Percentiles rank a stretch among this genome's conserved stretches.
These are phyloP conservation scores for Xenoacremonium recifei DNA, from an alignment of 2,329 filamentous ascomycete species.

Conservation along the genomic window DNA sequence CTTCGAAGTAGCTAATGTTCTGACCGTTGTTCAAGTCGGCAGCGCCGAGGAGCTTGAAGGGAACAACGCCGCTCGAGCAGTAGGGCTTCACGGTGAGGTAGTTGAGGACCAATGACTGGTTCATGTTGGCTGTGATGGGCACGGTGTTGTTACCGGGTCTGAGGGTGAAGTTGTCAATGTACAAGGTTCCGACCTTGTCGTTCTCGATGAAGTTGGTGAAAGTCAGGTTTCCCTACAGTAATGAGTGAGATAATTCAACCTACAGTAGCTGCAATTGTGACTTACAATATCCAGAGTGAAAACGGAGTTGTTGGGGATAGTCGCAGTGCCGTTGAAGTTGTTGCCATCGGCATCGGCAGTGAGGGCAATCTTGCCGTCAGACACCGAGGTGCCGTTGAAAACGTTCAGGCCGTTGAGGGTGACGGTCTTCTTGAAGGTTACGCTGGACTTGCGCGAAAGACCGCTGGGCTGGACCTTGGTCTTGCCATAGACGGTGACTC, in stretches of 20 bases:
- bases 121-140: constrained; percentile 52
- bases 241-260: constrained; percentile 2
- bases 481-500: constrained; percentile 50
- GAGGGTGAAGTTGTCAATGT: constrained; percentile 58
- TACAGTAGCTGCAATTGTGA: constrained; percentile 7
- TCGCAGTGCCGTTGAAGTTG: constrained; percentile 60
- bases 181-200: constrained; percentile 51
- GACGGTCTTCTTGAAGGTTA: constrained; percentile 57
- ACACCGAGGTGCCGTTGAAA: constrained; percentile 55
- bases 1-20: constrained; percentile 54
- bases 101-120: constrained; percentile 47
- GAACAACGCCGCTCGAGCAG: constrained; percentile 54
- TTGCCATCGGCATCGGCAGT: constrained; percentile 40
- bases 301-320: constrained; percentile 63
- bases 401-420: constrained; percentile 50
- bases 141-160: constrained; percentile 58
- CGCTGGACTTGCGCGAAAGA: constrained; percentile 46
- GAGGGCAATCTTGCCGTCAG: constrained; percentile 47
- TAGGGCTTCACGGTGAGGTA: constrained; percentile 39
- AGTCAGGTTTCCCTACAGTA: constrained; percentile 56
- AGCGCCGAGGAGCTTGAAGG: constrained; percentile 54
- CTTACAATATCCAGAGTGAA: constrained; percentile 64
- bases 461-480: constrained; percentile 51
- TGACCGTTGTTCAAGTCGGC: constrained; percentile 51
- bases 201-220: constrained; percentile 58